phyloP scores from a whole-genome alignment of 192 early-diverging fungal species.

The Umbelopsis isabellina region DNA sequence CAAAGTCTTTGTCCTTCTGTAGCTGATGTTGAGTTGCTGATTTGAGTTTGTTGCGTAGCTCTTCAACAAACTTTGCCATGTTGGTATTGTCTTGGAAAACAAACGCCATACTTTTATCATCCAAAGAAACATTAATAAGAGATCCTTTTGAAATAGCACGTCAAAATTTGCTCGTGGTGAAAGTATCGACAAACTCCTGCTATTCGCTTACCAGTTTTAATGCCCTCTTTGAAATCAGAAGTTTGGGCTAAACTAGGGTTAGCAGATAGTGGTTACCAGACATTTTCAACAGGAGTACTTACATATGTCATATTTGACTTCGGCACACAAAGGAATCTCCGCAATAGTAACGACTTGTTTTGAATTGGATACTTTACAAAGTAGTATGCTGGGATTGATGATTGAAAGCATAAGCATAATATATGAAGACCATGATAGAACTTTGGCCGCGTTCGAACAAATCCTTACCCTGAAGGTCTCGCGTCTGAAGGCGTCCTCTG shows the following conservation, averaged over 20 bases:
- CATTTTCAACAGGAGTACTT: neutral
- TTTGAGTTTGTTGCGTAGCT: neutral
- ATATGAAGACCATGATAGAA: neutral
- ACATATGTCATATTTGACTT: slow-evolving; percentile 3
- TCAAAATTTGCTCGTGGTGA: neutral
- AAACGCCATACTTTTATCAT: neutral
- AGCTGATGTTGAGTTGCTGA: neutral
- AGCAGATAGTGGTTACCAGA: neutral
- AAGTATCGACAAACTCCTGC: neutral
- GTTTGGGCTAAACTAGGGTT: neutral
- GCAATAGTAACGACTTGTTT: neutral
- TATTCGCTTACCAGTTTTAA: neutral
- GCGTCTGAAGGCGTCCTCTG: neutral
- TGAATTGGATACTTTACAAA: neutral
- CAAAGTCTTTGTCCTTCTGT: neutral
- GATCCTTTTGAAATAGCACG: neutral
- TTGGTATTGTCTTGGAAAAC: slow-evolving; percentile 2
- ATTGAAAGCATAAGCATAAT: neutral
- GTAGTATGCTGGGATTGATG: neutral
- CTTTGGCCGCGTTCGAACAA: neutral
- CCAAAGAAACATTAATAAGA: neutral
- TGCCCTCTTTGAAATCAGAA: neutral
- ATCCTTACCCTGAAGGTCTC: neutral
- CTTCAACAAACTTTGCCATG: slow-evolving; percentile 17
- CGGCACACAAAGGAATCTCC: slow-evolving; percentile 5